Percentiles rank a stretch among this genome's conserved stretches.
Conservation (phyloP, 768 basidiomycete species). For the Phlegmacium glaucopus region DNA sequence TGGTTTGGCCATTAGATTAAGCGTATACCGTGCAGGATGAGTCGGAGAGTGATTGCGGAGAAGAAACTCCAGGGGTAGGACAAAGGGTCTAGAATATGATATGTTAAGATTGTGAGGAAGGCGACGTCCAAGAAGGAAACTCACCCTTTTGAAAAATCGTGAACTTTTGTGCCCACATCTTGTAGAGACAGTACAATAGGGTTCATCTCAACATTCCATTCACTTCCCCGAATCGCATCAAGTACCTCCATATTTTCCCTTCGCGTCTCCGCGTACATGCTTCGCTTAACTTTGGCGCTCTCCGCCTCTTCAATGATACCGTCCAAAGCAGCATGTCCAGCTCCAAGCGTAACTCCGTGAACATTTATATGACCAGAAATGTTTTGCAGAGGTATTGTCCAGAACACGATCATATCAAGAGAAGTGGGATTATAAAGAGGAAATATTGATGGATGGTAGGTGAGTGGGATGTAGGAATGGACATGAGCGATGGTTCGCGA, state of each 20-base stretch:
- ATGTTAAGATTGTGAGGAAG: background rate
- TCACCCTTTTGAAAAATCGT: slow-evolving; percentile 73
- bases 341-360: slow-evolving; percentile 61
- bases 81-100: slow-evolving; percentile 44
- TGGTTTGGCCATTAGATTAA: slow-evolving; percentile 39
- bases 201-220: slow-evolving; percentile 80
- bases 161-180: slow-evolving; percentile 39
- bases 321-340: slow-evolving; percentile 62
- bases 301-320: slow-evolving; percentile 59
- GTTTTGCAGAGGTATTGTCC: slow-evolving; percentile 60
- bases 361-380: slow-evolving; percentile 61
- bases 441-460: slow-evolving; percentile 59
- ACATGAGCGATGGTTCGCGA: slow-evolving; percentile 30
- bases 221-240: slow-evolving; percentile 60
- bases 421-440: slow-evolving; percentile 74
- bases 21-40: slow-evolving; percentile 51
- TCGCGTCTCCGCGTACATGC: slow-evolving; percentile 90
- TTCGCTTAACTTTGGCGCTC: slow-evolving; percentile 65
- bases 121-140: slow-evolving; percentile 24
- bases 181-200: slow-evolving; percentile 57
- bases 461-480: slow-evolving; percentile 56
- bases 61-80: slow-evolving; percentile 48
- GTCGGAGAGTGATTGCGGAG: slow-evolving; percentile 74
- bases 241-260: slow-evolving; percentile 67
- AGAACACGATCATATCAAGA: slow-evolving; percentile 73